Base-by-base conservation (phyloP, 1,139 yeast genomes). In the Hyphopichia buzzinii region DNA sequence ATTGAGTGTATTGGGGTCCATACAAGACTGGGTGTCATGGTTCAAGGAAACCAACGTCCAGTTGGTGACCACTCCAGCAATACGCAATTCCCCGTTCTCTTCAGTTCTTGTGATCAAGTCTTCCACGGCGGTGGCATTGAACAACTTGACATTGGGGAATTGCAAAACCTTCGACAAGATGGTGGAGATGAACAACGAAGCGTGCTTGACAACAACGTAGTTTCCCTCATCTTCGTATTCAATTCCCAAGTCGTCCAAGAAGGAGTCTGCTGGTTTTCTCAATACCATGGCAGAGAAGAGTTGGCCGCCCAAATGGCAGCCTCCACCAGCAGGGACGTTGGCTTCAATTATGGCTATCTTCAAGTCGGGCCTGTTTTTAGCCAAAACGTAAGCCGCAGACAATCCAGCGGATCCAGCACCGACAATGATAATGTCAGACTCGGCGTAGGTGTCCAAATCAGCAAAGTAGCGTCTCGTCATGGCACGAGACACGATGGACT, bases 391-490 rank as follows among this genome's bases (percentile, higher is more conserved):
- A 17, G 90, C 92, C 25, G 89, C 85, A 35, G 85, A 76, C 43
- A 84, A 69, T 32, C 92, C 92, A 29, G 88, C 81, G 16, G 87
- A 81, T 26, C 92, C 92, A 29, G 89, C 90, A 39, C 92, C 92
- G 44, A 84, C 74, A 51, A 84, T 79, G 29, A 84, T 86, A 33
- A 84, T 76, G 41, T 84, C 92, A 15, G 84, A 75, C 50, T 84
- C 90, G 24, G 89, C 81, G 55, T 76, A 82, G 56, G 77, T 81
- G 63, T 84, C 87, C 52, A 84, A 64, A 53, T 84, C 92, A 33
- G 76, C 74, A 57, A 83, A 84, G 64, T 84, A 84, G 45, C 92
- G 77, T 47, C 67, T 72, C 35, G 90, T 83, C 92, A 84, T 84
- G 26, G 92, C 92, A 43, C 92, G 73, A n/a, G 90, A 81, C 26